Conservation (phyloP, 805 yeast genomes). For the Saturnispora quitensis region DNA sequence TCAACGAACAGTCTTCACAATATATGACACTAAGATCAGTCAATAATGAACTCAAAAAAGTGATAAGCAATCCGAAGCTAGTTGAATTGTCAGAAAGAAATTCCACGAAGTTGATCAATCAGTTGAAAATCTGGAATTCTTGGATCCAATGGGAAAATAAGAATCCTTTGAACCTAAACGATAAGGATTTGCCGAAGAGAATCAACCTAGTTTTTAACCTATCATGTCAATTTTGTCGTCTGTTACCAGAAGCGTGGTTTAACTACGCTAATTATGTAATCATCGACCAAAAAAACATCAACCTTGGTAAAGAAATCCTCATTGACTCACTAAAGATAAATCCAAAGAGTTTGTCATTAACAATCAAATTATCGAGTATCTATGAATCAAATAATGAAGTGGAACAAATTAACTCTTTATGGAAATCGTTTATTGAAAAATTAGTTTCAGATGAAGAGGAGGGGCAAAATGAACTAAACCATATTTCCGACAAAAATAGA, state of each 20-base stretch:
- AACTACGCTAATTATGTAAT: slow-evolving; percentile 32
- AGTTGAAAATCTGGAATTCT: slow-evolving; percentile 50
- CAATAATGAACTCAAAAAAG: slow-evolving; percentile 57
- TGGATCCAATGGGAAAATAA: slow-evolving; percentile 77
- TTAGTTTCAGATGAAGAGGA: slow-evolving; percentile 27
- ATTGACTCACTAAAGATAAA: slow-evolving; percentile 50
- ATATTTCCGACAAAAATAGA: neutral
- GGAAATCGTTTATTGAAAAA: slow-evolving; percentile 40
- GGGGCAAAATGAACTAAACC: neutral
- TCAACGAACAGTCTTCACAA: slow-evolving; percentile 71
- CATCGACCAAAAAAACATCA: slow-evolving; percentile 11
- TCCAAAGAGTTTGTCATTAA: slow-evolving; percentile 60
- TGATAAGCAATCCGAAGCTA: slow-evolving; percentile 30
- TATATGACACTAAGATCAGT: slow-evolving; percentile 83
- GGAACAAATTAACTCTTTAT: slow-evolving; percentile 41
- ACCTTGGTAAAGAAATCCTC: slow-evolving; percentile 34
- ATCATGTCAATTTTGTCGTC: slow-evolving; percentile 51
- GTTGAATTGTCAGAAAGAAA: slow-evolving; percentile 11
- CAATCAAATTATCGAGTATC: slow-evolving; percentile 59
- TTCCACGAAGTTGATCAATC: slow-evolving; percentile 23
- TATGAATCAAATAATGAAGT: slow-evolving; percentile 51
- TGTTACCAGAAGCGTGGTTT: slow-evolving; percentile 72
- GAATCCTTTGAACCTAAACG: slow-evolving; percentile 56
- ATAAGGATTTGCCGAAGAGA: slow-evolving; percentile 43
- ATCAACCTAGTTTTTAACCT: slow-evolving; percentile 65